Evolutionary conservation across 148 eudicot species (phyloP).

Genomic region (Rhododendron ferrugineum): DNA sequence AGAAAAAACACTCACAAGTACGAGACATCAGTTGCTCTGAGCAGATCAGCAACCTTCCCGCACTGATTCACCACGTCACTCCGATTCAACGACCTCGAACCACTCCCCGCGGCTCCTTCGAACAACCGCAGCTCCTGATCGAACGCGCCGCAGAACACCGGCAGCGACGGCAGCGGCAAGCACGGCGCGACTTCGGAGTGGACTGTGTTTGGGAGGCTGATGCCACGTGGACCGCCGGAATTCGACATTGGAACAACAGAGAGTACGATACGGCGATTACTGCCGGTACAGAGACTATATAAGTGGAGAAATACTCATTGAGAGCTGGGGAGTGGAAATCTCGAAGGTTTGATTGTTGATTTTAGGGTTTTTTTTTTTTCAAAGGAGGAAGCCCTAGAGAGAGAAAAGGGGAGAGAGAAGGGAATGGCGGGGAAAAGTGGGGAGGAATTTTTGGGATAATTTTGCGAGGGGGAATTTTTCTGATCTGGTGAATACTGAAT

Average conservation of each 20-base stretch:
- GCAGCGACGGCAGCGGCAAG: conserved; percentile 83
- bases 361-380: not conserved
- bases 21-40: conserved; percentile 68
- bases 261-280: not conserved
- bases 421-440: conserved; percentile 28
- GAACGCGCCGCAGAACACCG: conserved; percentile 74
- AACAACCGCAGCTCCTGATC: conserved; percentile 60
- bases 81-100: conserved; percentile 35
- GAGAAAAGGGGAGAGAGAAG: conserved; percentile 4
- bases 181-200: conserved; percentile 90
- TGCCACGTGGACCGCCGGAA: conserved; percentile 47
- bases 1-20: conserved; percentile 54
- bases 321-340: not conserved
- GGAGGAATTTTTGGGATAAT: conserved; percentile 1
- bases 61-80: conserved; percentile 54
- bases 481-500: not conserved
- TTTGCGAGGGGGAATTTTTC: not conserved
- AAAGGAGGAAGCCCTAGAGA: conserved; percentile 17
- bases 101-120: conserved; percentile 40
- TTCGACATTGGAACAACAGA: conserved; percentile 21
- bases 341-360: not conserved
- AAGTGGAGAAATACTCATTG: conserved; percentile 1
- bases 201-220: conserved; percentile 65
- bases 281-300: not conserved
- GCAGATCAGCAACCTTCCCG: conserved; percentile 62